Evolutionary conservation across 2,329 filamentous ascomycete genomes (phyloP).

Genomic region (Balansia obtecta): DNA sequence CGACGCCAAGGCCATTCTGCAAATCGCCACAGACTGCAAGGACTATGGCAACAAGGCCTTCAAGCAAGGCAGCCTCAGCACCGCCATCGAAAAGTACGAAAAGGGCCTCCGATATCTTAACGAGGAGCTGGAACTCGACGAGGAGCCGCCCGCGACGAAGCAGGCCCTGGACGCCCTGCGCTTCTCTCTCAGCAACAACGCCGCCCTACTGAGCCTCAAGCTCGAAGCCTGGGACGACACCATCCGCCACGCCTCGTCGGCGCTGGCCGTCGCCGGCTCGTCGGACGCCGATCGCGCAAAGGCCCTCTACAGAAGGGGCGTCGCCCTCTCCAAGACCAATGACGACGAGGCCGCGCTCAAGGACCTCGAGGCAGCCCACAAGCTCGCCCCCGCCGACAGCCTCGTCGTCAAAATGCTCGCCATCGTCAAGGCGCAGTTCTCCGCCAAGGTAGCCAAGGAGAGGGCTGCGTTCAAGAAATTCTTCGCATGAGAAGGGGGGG

Average conservation of each 20-base stretch:
- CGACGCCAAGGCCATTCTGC: slow-evolving; percentile 54
- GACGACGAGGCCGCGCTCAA: slow-evolving; percentile 72
- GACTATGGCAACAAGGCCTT: slow-evolving; percentile 87
- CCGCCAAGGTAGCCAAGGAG: slow-evolving; percentile 70
- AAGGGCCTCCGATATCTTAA: slow-evolving; percentile 85
- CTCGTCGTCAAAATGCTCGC: slow-evolving; percentile 64
- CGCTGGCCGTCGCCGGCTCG: slow-evolving; percentile 53
- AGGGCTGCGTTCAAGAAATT: slow-evolving; percentile 90
- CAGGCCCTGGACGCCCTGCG: slow-evolving; percentile 59
- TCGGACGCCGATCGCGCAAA: slow-evolving; percentile 76
- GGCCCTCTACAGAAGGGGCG: slow-evolving; percentile 71
- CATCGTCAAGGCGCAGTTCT: slow-evolving; percentile 63
- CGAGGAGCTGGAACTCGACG: slow-evolving; percentile 65
- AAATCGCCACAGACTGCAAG: slow-evolving; percentile 78
- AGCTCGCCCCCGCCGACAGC: slow-evolving; percentile 61
- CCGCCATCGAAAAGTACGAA: slow-evolving; percentile 83
- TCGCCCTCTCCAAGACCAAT: slow-evolving; percentile 64
- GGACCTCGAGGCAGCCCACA: slow-evolving; percentile 64
- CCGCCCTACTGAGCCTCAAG: slow-evolving; percentile 76
- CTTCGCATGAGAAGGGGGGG: slow-evolving; percentile 39
- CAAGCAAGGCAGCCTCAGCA: slow-evolving; percentile 58
- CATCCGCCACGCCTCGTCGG: slow-evolving; percentile 56
- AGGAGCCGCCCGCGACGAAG: slow-evolving; percentile 57
- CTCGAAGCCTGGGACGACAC: slow-evolving; percentile 59
- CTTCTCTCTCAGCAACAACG: slow-evolving; percentile 80